Evolutionary conservation across 306 rosid species (phyloP), one percentile per base, ranked within the genome.

Genomic region (Citrullus mucosospermus): DNA sequence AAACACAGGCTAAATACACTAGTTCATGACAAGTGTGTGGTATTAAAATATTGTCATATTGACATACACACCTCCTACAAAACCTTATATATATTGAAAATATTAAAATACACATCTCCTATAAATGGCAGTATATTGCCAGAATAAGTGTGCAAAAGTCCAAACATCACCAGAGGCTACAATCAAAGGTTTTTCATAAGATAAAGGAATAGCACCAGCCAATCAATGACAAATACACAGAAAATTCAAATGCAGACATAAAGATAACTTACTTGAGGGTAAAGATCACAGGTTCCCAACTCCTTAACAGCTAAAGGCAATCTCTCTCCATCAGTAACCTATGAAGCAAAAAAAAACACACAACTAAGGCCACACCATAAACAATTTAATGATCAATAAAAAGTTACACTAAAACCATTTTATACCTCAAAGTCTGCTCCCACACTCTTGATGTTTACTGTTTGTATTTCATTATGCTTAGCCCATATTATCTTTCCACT

Each of bases 311-410:
- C 96, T 90, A 96, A 88, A 2, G 99, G 98, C 78, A 96, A 80
- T 82, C 99, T 88, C 87, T 96, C 99, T 86, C 99, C 99, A 83
- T 96, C 99, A 70, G 91, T 92, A 86, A 88, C 90, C 99, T 96
- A 77, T 71, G 51, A 85, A 80, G 78, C 72, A 86, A 80, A 79
- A 82, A 82, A 50, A 65, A 63, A 55, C 28, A 18, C 71, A 65
- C 2, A 57, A 65, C 72, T 65, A 39, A 34, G 44, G 28, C 55
- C 39, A 30, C 38, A 34, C 36, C 67, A 36, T 11, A 75, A 60
- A 30, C 46, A 66, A 77, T 5, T 3, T 14, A n/a, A 12, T 44
- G 44, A 41, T 38, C 22, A 60, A 66, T 17, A n/a, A 51, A 20
- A 43, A 17, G n/a, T 51, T 48, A 6, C 22, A 48, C 63, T 58